Percentiles rank a stretch among this genome's conserved stretches.
phyloP scores from a whole-genome alignment of 1,139 yeast genomes.

The Geotrichum aggregatum region DNA sequence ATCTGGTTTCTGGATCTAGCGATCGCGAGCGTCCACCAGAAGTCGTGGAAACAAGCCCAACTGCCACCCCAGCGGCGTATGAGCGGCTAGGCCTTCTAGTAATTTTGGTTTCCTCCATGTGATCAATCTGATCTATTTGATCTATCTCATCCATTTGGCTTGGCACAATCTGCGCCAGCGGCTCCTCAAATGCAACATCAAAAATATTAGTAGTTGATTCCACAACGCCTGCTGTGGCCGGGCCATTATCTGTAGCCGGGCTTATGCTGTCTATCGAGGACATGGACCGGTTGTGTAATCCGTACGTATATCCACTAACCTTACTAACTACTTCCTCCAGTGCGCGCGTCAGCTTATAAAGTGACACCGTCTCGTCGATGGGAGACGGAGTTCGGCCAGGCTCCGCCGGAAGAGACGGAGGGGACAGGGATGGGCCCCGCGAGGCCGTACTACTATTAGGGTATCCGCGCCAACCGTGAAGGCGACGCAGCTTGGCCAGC shows the following conservation, averaged over 20 bases:
- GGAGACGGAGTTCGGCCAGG: slow-evolving; percentile 15
- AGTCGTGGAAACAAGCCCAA: not conserved
- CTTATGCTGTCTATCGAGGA: not conserved
- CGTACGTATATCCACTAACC: not conserved
- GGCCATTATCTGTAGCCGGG: not conserved
- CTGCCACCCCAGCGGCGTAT: not conserved
- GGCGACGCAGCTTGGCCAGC: slow-evolving; percentile 30
- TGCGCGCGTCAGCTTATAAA: slow-evolving; percentile 34
- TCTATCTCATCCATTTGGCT: too few species aligned
- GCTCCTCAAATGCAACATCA: slow-evolving; percentile 16
- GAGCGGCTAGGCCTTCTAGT: slow-evolving; percentile 10
- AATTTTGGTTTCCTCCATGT: not conserved
- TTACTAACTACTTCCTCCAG: slow-evolving; percentile 32
- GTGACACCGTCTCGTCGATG: slow-evolving; percentile 25
- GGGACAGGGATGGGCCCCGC: slow-evolving; percentile 10
- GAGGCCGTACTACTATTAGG: slow-evolving; percentile 9
- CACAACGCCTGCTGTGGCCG: not conserved
- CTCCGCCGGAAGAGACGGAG: slow-evolving; percentile 11
- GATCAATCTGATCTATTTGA: too few species aligned
- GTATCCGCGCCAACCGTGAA: slow-evolving; percentile 34
- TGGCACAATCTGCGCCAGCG: not conserved
- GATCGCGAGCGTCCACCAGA: slow-evolving; percentile 8
- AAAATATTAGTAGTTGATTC: slow-evolving; percentile 5
- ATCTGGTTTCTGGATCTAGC: slow-evolving; percentile 12
- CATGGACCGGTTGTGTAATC: not conserved